Percentiles rank a stretch among this genome's conserved stretches.
Evolutionary conservation across 2,329 filamentous ascomycete genomes (phyloP).

Genomic region (Apiospora malaysiana): DNA sequence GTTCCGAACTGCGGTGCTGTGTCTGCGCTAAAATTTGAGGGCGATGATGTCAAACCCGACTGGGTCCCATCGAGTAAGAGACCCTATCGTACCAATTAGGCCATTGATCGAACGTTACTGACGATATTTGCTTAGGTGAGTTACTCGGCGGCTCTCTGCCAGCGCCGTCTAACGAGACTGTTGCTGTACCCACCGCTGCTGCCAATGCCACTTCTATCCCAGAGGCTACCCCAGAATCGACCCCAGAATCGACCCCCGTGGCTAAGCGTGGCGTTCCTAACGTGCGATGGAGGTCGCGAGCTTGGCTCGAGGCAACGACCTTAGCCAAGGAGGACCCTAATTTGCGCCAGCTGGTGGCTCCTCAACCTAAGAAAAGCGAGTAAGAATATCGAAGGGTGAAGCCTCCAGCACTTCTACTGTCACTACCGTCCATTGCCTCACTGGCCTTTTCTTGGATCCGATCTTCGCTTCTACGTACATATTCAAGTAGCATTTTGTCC

Average conservation of each 20-base stretch:
- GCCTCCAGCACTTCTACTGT: neutral
- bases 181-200: slow-evolving; percentile 15
- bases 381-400: neutral
- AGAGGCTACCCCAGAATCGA: neutral
- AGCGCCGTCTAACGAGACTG: slow-evolving; percentile 24
- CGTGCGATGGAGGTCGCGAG: slow-evolving; percentile 27
- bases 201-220: neutral
- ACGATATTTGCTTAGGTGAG: slow-evolving; percentile 22
- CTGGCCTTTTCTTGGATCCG: neutral
- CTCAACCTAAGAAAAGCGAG: neutral
- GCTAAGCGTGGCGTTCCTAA: slow-evolving; percentile 18
- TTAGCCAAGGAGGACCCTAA: slow-evolving; percentile 27
- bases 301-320: slow-evolving; percentile 28
- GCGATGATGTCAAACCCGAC: slow-evolving; percentile 27
- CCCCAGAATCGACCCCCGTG: neutral
- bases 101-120: neutral
- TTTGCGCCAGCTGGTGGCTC: slow-evolving; percentile 23
- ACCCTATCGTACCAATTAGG: neutral
- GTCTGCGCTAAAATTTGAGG: slow-evolving; percentile 24
- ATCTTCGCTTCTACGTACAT: neutral
- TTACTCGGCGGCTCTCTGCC: slow-evolving; percentile 30
- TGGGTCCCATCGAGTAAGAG: slow-evolving; percentile 32
- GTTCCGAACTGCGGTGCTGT: slow-evolving; percentile 27
- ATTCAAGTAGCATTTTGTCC: neutral
- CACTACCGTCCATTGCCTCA: neutral